Percentiles rank a stretch among this genome's conserved stretches.
These are phyloP conservation scores for Colletotrichum somersetense DNA, from an alignment of 2,329 filamentous ascomycete genomes.

Conservation along the genomic window DNA sequence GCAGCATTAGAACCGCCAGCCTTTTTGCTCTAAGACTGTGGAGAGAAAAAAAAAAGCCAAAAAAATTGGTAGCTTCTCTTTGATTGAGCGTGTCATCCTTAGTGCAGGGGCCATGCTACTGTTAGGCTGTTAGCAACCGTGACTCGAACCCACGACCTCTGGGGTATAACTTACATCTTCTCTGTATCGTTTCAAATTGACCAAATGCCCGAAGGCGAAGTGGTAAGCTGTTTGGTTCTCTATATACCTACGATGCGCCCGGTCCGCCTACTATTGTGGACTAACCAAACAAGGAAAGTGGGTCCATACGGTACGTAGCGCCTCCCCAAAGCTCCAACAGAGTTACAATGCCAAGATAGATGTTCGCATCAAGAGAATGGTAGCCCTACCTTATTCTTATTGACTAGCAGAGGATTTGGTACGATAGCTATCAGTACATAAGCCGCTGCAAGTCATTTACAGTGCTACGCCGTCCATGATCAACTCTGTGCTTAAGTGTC, in stretches of 20 bases:
- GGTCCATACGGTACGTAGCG: not conserved
- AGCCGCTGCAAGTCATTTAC: not conserved
- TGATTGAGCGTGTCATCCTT: constrained; percentile 94
- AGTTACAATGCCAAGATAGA: not conserved
- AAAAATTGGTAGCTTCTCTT: constrained; percentile 73
- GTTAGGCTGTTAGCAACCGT: not conserved
- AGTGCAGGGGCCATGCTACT: constrained; percentile 86
- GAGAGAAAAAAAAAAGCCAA: constrained; percentile 53
- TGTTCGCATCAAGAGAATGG: not conserved
- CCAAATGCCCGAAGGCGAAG: constrained; percentile 33
- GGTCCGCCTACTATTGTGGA: rapidly evolving
- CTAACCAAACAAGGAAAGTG: not conserved
- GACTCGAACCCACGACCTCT: constrained; percentile 10
- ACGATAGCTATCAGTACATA: not conserved
- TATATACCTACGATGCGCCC: not conserved
- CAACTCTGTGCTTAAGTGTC: not conserved
- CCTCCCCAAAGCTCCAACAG: not conserved
- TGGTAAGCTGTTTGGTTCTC: rapidly evolving
- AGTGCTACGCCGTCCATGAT: not conserved
- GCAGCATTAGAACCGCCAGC: not conserved
- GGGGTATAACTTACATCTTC: constrained; percentile 21
- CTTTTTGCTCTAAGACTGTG: not conserved
- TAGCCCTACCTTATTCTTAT: not conserved
- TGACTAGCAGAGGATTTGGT: not conserved
- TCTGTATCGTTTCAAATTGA: constrained; percentile 38